These are phyloP conservation scores for Lactuca sativa DNA, from an alignment of 129 eudicot genomes.

Conservation along the genomic window DNA sequence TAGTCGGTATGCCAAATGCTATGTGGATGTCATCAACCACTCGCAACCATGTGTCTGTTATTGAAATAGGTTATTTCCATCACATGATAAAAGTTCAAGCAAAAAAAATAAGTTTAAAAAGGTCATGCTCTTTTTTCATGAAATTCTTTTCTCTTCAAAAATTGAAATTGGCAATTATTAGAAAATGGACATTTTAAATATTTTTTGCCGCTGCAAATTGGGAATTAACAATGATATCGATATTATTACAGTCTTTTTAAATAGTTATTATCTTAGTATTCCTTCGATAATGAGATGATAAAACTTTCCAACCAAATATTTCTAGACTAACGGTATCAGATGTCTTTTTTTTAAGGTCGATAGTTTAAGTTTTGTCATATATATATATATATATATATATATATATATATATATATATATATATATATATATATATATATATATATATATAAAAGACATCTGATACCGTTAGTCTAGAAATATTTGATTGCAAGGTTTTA, in stretches of 20 bases:
- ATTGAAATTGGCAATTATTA: background rate
- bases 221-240: background rate
- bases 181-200: background rate
- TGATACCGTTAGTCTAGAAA: too few relatives aligned
- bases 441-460: too few relatives aligned
- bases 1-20: background rate
- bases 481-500: constrained; percentile 2
- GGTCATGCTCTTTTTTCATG: background rate
- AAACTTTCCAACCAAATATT: constrained; percentile 1
- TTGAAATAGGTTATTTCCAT: constrained; percentile 6
- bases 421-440: too few relatives aligned
- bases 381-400: too few relatives aligned
- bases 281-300: constrained; percentile 24
- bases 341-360: too few relatives aligned
- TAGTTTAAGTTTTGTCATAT: too few relatives aligned
- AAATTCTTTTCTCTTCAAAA: too few relatives aligned
- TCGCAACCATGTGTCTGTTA: constrained; percentile 15
- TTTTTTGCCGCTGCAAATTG: background rate
- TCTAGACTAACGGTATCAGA: too few relatives aligned
- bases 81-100: background rate
- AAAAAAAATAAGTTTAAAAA: too few relatives aligned
- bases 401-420: too few relatives aligned
- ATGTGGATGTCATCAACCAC: constrained; percentile 9
- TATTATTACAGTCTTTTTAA: background rate
- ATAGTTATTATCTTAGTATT: background rate